Evolutionary conservation across 176 grass and related monocot genomes (phyloP), one percentile per base, ranked within the genome.

Genomic region (Olyra latifolia): DNA sequence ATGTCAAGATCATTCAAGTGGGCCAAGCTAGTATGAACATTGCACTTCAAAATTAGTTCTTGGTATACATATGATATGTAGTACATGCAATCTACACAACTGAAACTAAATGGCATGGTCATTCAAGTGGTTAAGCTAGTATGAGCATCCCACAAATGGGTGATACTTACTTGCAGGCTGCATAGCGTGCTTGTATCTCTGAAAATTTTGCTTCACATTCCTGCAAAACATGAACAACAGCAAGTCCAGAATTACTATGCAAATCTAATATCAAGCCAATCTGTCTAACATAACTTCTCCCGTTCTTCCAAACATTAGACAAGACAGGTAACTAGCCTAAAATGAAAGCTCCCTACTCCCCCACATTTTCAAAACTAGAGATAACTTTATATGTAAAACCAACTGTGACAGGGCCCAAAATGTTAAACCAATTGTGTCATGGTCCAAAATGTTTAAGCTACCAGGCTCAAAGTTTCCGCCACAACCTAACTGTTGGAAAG

Each of bases 141-240:
- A 75, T 5, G 24, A 69, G 86, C 24, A 91, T 82, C 22, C 14
- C 17, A 84, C 0, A 6, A 48, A 69, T 58, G 55, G 42, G 49
- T 23, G 62, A 38, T 24, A 59, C 91, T 97, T 93, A 97, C 94
- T 97, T 75, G 80, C 85, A 87, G 73, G 72, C 64, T 39, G 91
- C 93, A 83, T 89, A 93, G 42, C 94, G 94, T 46, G 70, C 73
- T 87, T 87, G 83, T 82, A 97, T 75, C 75, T 97, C 88, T 71
- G 77, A 82, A 83, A 89, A 97, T 75, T 91, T 91, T 38, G 86
- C 88, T 91, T 93, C 88, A 66, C 94, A 97, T 77, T 93, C 94
- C 94, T 97, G 87, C 58, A 77, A 62, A 61, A 84, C 13, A 87
- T 68, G 61, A 81, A 82, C 7, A 76, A 38, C 1, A 46, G 50